A percentile compares a stretch with the other conserved stretches of the same genome.
Evolutionary conservation across 345 rosid species (phyloP).

Genomic region (Hypericum androsaemum): DNA sequence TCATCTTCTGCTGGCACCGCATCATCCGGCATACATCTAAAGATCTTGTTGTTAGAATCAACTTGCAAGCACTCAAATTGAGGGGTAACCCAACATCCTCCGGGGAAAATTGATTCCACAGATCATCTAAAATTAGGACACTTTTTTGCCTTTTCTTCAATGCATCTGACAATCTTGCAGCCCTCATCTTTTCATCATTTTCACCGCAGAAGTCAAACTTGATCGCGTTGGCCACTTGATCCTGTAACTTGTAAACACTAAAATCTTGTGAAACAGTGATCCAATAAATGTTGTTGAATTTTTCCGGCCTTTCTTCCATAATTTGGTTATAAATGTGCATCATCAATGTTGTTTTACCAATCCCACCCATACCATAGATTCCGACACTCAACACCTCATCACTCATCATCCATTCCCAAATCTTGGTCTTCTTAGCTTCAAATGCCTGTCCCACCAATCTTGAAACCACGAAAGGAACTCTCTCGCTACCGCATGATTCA

Average conservation of each 20-base stretch:
- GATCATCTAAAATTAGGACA: too few relatives aligned
- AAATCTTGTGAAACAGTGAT: constrained; percentile 12
- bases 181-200: too few relatives aligned
- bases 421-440: background rate
- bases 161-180: background rate
- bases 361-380: constrained; percentile 16
- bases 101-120: background rate
- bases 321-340: constrained; percentile 10
- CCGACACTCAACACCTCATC: constrained; percentile 8
- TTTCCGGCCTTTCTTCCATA: background rate
- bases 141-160: background rate
- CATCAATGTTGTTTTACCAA: constrained; percentile 4
- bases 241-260: constrained; percentile 9
- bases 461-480: background rate
- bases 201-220: background rate
- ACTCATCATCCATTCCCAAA: constrained; percentile 1
- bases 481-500: background rate
- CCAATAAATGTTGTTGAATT: constrained; percentile 5
- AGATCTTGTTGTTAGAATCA: constrained; percentile 11
- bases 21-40: background rate
- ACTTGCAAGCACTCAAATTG: background rate
- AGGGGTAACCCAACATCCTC: background rate
- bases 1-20: constrained; percentile 1
- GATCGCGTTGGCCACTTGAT: constrained; percentile 5
- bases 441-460: constrained; percentile 3